A percentile compares a stretch with the other conserved stretches of the same genome.
Evolutionary conservation across 768 basidiomycete species (phyloP).

Genomic region (Amanita inopinata): DNA sequence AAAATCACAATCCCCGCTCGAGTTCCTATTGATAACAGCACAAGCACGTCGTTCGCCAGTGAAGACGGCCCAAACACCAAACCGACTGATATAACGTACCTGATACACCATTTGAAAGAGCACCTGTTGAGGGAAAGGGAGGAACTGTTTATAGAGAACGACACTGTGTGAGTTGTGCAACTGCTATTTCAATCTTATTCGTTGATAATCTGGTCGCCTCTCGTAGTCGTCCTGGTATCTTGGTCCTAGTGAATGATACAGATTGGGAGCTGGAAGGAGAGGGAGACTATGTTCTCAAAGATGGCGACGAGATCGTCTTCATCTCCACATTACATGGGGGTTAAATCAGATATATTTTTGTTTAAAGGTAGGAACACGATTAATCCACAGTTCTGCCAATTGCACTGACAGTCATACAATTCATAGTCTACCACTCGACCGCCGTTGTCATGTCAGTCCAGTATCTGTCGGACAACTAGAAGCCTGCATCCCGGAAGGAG

Average conservation of each 20-base stretch:
- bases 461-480: no score
- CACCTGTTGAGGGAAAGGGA: slow-evolving; percentile 74
- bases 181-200: background rate
- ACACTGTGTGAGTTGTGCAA: slow-evolving; percentile 63
- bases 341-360: slow-evolving; percentile 26
- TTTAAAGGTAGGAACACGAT: background rate
- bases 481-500: no score
- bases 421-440: no score
- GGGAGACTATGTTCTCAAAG: slow-evolving; percentile 68
- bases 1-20: slow-evolving; percentile 39
- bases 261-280: slow-evolving; percentile 99
- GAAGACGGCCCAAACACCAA: slow-evolving; percentile 20
- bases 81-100: slow-evolving; percentile 57
- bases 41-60: slow-evolving; percentile 10
- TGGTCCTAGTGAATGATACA: slow-evolving; percentile 94
- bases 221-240: slow-evolving; percentile 84
- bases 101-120: slow-evolving; percentile 72
- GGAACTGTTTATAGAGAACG: slow-evolving; percentile 84
- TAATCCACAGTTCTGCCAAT: no score
- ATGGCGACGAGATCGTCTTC: slow-evolving; percentile 87
- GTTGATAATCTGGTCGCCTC: background rate
- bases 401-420: background rate
- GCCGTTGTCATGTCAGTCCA: no score
- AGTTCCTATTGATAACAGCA: slow-evolving; percentile 29
- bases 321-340: slow-evolving; percentile 96